These are phyloP conservation scores for Phytophthora niederhauseri DNA, from an alignment of 352 stramenopile species.

Conservation along the genomic window DNA sequence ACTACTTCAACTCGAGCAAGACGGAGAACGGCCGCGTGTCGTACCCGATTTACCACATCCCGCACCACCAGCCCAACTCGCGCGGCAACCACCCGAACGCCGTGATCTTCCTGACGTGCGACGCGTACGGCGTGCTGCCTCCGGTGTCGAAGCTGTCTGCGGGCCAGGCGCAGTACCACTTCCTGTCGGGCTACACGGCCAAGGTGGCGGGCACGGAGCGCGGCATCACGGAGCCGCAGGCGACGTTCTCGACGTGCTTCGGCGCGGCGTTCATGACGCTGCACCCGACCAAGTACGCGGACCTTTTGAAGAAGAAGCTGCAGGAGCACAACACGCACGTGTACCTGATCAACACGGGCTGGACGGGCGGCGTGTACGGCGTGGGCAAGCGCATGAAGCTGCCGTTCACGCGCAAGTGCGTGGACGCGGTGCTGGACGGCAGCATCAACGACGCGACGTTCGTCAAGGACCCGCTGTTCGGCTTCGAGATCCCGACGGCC, in stretches of 20 bases:
- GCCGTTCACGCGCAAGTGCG: conserved; percentile 76
- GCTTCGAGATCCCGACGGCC: conserved; percentile 67
- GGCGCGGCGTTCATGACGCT: conserved; percentile 97
- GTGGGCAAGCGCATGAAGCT: conserved; percentile 98
- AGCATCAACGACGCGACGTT: conserved; percentile 70
- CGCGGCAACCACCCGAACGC: conserved; percentile 95
- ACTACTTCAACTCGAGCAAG: conserved; percentile 97
- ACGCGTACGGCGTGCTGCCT: conserved; percentile 98
- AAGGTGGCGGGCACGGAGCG: conserved; percentile 98
- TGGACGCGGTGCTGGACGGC: conserved; percentile 76
- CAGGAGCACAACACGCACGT: conserved; percentile 93
- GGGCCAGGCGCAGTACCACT: conserved; percentile 98
- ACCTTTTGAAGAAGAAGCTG: conserved; percentile 97
- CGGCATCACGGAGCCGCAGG: conserved; percentile 95
- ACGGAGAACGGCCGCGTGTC: conserved; percentile 98
- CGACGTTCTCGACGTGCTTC: conserved; percentile 98
- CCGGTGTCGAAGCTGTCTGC: conserved; percentile 95
- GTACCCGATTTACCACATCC: conserved; percentile 99
- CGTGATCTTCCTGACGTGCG: conserved; percentile 98
- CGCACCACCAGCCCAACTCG: conserved; percentile 89
- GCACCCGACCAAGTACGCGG: conserved; percentile 97
- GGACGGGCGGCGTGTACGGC: conserved; percentile 95
- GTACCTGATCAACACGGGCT: conserved; percentile 98
- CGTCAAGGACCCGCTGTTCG: conserved; percentile 75
- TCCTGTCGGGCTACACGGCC: conserved; percentile 98